Evolutionary conservation across 768 basidiomycete genomes (phyloP).

Genomic region (Lentinula detonsa): DNA sequence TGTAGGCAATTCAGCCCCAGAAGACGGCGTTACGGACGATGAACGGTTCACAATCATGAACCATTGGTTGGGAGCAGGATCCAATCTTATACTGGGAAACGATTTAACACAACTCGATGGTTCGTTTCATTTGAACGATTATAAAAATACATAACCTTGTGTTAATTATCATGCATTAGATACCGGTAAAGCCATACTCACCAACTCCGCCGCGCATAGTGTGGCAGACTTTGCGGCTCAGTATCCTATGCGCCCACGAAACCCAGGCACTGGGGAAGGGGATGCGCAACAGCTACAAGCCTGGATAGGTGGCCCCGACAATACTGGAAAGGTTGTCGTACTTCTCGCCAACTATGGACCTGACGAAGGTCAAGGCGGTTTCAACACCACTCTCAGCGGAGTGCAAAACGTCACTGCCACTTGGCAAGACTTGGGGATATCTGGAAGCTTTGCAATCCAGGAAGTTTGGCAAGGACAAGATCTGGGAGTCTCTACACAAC

Average conservation of each 20-base stretch:
- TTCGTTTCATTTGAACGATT: neutral
- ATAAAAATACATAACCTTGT: neutral
- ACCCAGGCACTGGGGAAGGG: slow-evolving; percentile 1
- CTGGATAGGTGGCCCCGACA: slow-evolving; percentile 7
- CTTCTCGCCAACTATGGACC: slow-evolving; percentile 8
- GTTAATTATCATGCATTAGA: neutral
- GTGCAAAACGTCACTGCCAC: slow-evolving; percentile 1
- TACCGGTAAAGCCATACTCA: slow-evolving; percentile 1
- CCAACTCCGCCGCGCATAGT: neutral
- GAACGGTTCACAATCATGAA: slow-evolving; percentile 5
- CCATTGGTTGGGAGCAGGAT: slow-evolving; percentile 7
- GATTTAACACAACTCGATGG: slow-evolving; percentile 5
- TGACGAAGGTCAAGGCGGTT: slow-evolving; percentile 5
- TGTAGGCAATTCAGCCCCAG: slow-evolving; percentile 2
- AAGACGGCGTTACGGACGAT: slow-evolving; percentile 1
- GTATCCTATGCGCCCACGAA: slow-evolving; percentile 4
- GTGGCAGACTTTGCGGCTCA: slow-evolving; percentile 5
- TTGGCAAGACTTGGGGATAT: slow-evolving; percentile 4
- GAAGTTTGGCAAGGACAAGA: slow-evolving; percentile 4
- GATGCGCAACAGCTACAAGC: slow-evolving; percentile 7
- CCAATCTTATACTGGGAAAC: slow-evolving; percentile 7
- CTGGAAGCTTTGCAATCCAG: neutral
- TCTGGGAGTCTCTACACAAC: neutral
- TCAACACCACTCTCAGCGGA: neutral
- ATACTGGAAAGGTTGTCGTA: neutral